phyloP scores from a whole-genome alignment of 139 green algal genomes.

The Picochlorum sp. region DNA sequence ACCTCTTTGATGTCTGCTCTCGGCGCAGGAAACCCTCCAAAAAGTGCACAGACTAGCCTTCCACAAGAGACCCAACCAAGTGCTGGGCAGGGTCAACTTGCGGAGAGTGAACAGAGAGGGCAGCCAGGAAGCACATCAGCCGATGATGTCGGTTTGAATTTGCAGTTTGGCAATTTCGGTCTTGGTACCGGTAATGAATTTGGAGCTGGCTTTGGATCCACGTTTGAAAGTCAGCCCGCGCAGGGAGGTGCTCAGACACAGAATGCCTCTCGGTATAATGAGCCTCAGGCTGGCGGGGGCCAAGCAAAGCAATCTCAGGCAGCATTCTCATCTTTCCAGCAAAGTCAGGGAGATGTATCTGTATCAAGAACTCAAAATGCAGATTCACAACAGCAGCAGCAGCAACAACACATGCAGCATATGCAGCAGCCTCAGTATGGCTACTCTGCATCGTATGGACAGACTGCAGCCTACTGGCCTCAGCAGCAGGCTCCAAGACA shows the following conservation, averaged over 20 bases:
- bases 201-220: constrained; percentile 10
- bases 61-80: constrained; percentile 1
- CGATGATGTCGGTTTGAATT: constrained; percentile 24
- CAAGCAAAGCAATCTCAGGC: background rate
- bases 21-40: background rate
- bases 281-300: constrained; percentile 9
- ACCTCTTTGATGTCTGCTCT: constrained; percentile 23
- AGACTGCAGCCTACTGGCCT: constrained; percentile 6
- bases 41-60: constrained; percentile 8
- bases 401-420: constrained; percentile 5
- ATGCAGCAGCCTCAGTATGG: constrained; percentile 2
- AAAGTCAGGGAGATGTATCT: background rate
- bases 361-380: background rate
- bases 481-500: background rate
- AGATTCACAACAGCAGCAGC: constrained; percentile 15
- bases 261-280: constrained; percentile 11
- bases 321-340: background rate
- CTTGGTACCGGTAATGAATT: constrained; percentile 23
- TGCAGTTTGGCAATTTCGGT: constrained; percentile 41
- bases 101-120: background rate
- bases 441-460: background rate
- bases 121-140: constrained; percentile 4
- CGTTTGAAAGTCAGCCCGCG: constrained; percentile 2
- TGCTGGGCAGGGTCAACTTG: constrained; percentile 18
- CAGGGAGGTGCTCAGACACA: constrained; percentile 13